These are phyloP conservation scores for Saxophila tyrrhenica DNA, from an alignment of 495 filamentous ascomycete genomes.

Conservation along the genomic window DNA sequence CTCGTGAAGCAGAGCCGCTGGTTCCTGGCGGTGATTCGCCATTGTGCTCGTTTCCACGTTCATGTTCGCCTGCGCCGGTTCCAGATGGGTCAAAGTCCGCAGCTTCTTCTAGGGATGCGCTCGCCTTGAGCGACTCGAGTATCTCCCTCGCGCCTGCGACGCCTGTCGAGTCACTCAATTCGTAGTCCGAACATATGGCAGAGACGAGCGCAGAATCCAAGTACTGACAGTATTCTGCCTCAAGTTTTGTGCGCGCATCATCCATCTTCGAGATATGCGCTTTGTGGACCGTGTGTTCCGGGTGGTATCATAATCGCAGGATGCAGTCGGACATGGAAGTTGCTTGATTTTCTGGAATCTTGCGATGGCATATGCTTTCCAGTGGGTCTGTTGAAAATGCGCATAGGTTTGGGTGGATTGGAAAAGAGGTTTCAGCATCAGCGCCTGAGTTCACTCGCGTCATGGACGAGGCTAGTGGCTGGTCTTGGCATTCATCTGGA, in stretches of 20 bases:
- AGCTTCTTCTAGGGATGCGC: slow-evolving; percentile 52
- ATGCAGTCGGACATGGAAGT: background rate
- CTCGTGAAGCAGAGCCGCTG: slow-evolving; percentile 25
- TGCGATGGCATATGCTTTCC: too few relatives aligned
- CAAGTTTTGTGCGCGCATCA: slow-evolving; percentile 7
- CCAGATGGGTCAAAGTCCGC: slow-evolving; percentile 72
- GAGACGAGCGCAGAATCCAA: slow-evolving; percentile 53
- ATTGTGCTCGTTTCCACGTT: slow-evolving; percentile 16
- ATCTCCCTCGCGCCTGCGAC: slow-evolving; percentile 41
- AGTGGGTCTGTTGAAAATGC: too few relatives aligned
- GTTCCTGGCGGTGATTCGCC: slow-evolving; percentile 8
- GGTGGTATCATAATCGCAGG: slow-evolving; percentile 6
- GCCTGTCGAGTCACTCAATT: slow-evolving; percentile 38
- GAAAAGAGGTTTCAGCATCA: background rate
- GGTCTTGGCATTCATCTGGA: too few relatives aligned
- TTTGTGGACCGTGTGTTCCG: slow-evolving; percentile 11
- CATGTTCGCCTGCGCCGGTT: slow-evolving; percentile 32
- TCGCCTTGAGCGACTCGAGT: slow-evolving; percentile 47
- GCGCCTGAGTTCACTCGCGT: background rate
- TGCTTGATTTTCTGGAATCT: background rate
- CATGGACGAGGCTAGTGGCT: background rate
- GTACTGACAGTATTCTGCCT: slow-evolving; percentile 45
- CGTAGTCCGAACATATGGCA: slow-evolving; percentile 56
- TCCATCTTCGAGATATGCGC: slow-evolving; percentile 17
- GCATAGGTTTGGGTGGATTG: too few relatives aligned